Percentiles rank a stretch among this genome's conserved stretches.
Evolutionary conservation across 495 filamentous ascomycete species (phyloP).

Genomic region (Patellaria atrata): DNA sequence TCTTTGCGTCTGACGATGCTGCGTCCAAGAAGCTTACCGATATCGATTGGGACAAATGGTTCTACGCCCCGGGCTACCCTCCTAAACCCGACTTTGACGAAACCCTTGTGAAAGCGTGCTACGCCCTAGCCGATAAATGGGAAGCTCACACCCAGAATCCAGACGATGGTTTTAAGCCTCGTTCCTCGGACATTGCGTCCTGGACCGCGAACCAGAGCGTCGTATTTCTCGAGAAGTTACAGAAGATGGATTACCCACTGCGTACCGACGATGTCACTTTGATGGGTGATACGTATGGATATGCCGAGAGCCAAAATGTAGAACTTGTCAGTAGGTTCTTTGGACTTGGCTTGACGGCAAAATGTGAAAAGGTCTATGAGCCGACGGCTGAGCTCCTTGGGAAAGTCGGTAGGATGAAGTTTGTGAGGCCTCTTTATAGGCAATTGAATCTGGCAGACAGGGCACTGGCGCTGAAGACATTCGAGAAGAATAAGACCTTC

Average conservation of each 20-base stretch:
- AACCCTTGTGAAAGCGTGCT: slow-evolving; percentile 72
- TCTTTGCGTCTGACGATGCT: slow-evolving; percentile 56
- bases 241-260: slow-evolving; percentile 47
- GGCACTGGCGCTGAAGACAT: slow-evolving; percentile 62
- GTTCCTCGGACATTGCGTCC: slow-evolving; percentile 46
- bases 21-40: slow-evolving; percentile 45
- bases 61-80: slow-evolving; percentile 72
- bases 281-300: slow-evolving; percentile 59
- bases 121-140: slow-evolving; percentile 70
- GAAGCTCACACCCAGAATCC: slow-evolving; percentile 28
- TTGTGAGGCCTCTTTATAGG: slow-evolving; percentile 68
- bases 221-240: slow-evolving; percentile 71
- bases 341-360: slow-evolving; percentile 59
- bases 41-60: slow-evolving; percentile 80
- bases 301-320: slow-evolving; percentile 57
- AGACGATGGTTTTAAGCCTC: slow-evolving; percentile 46
- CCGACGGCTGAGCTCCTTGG: slow-evolving; percentile 62
- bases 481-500: slow-evolving; percentile 74
- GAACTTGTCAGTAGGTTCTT: slow-evolving; percentile 72
- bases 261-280: slow-evolving; percentile 43
- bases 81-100: slow-evolving; percentile 87
- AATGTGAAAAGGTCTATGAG: slow-evolving; percentile 47
- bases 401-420: slow-evolving; percentile 89
- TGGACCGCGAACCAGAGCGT: slow-evolving; percentile 78
- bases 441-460: slow-evolving; percentile 57